Evolutionary conservation across 805 yeast genomes (phyloP), one percentile per base, ranked within the genome.

Genomic region (Wickerhamiella qilinensis): DNA sequence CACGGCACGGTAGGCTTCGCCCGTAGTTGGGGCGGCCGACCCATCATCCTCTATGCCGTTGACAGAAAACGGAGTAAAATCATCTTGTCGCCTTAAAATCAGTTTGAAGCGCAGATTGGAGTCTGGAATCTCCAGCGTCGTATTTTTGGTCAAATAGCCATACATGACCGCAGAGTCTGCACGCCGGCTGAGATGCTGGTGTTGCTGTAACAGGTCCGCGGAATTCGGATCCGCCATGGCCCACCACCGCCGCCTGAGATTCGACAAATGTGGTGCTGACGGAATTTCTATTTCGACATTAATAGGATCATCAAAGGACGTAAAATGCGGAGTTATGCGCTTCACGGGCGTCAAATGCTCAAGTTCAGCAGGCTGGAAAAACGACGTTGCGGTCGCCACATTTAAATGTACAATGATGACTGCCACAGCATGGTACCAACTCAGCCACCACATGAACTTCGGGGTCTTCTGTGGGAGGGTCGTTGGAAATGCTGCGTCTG

Each of bases 1-100:
- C n/a, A 47, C 43, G 17, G 38, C 36, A n/a, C 59, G 45, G 32
- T 46, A 55, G 2, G 56, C 58, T 2, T 37, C 31, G 22, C 59
- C 59, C 11, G 34, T 15, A 11, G 32, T 24, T 6, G 31, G 31
- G 9, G 33, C 33, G 15, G 37, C 30, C 20, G 18, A 21, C 18
- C 25, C 20, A 9, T 37, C 35, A 17, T 17, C 32, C 9, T 30
- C 37, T 46, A 21, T 35, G 30, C 37, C 45, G 28, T 48, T 48
- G 5, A 39, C 20, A 7, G 45, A 36, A 17, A 36, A 35, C 19
- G 48, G 39, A 11, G 33, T 11, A 5, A 40, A 21, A 9, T 43
- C 45, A 17, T 28, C 35, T 20, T 45, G 45, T 1, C 48, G 52
- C 20, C 42, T 39, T 9, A 53, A 43, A 3, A 45, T 46, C 16